These are phyloP conservation scores for Solanum chacoense DNA, from an alignment of 305 asterid species.

Conservation along the genomic window DNA sequence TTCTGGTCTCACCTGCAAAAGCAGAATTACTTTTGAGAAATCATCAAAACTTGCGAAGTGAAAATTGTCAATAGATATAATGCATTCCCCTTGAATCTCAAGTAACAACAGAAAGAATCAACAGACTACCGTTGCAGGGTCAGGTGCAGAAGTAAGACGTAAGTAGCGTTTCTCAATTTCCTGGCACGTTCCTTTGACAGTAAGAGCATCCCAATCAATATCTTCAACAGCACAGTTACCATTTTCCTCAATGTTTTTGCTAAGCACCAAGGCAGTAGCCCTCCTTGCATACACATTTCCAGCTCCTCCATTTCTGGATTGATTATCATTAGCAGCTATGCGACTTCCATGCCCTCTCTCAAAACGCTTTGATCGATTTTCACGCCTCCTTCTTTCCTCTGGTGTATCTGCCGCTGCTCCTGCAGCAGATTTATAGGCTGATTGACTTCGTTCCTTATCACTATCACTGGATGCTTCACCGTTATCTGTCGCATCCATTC, in stretches of 20 bases:
- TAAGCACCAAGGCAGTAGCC: constrained; percentile 52
- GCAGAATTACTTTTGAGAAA: constrained; percentile 7
- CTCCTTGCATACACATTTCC: constrained; percentile 44
- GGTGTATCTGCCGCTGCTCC: constrained; percentile 60
- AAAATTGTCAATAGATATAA: neutral
- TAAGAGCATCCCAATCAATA: constrained; percentile 96
- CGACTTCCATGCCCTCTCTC: constrained; percentile 70
- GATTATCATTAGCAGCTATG: constrained; percentile 25
- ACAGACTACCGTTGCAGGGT: constrained; percentile 79
- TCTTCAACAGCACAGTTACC: constrained; percentile 92
- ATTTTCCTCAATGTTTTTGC: constrained; percentile 67
- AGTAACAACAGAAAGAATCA: constrained; percentile 11
- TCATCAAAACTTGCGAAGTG: neutral
- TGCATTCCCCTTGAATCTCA: constrained; percentile 2
- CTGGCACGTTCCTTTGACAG: constrained; percentile 91
- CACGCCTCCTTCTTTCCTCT: constrained; percentile 87
- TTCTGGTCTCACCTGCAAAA: constrained; percentile 96
- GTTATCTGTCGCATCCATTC: constrained; percentile 29
- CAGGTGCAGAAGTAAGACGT: constrained; percentile 99
- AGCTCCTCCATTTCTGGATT: constrained; percentile 36
- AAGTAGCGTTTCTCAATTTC: constrained; percentile 91
- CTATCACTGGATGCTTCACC: constrained; percentile 81
- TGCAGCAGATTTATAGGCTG: constrained; percentile 68
- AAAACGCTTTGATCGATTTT: constrained; percentile 92
- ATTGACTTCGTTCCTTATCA: constrained; percentile 65